These are phyloP conservation scores for Alternaria panax DNA, from an alignment of 2,329 filamentous ascomycete species.

Conservation along the genomic window DNA sequence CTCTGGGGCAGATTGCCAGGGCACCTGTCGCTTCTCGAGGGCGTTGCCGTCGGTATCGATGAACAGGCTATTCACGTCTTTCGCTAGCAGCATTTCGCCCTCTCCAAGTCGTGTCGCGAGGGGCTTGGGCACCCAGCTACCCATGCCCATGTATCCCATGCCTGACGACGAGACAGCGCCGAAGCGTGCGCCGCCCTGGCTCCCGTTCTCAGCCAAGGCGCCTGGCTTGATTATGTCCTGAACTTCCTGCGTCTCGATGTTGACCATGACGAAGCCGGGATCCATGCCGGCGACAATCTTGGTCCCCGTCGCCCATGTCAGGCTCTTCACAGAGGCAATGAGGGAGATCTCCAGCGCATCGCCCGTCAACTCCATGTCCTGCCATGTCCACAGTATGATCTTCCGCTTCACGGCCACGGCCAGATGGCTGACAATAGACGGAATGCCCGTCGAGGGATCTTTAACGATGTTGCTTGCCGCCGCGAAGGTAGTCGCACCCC, in stretches of 20 bases:
- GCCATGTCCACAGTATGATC: slow-evolving; percentile 92
- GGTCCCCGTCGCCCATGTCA: slow-evolving; percentile 90
- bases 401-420: slow-evolving; percentile 93
- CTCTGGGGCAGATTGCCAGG: slow-evolving; percentile 87
- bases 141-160: slow-evolving; percentile 97
- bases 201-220: slow-evolving; percentile 69
- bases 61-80: slow-evolving; percentile 95
- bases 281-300: slow-evolving; percentile 91
- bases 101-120: slow-evolving; percentile 83
- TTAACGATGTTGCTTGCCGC: slow-evolving; percentile 96
- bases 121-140: slow-evolving; percentile 88
- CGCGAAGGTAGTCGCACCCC: slow-evolving; percentile 87
- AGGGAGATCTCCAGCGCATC: slow-evolving; percentile 80
- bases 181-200: slow-evolving; percentile 75
- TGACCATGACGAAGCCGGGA: slow-evolving; percentile 86
- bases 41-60: slow-evolving; percentile 84
- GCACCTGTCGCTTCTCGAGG: slow-evolving; percentile 84
- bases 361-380: slow-evolving; percentile 84
- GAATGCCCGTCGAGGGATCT: slow-evolving; percentile 84
- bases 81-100: slow-evolving; percentile 89
- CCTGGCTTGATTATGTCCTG: slow-evolving; percentile 82
- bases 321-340: slow-evolving; percentile 81
- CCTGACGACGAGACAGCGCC: slow-evolving; percentile 82
- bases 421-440: slow-evolving; percentile 88
- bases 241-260: slow-evolving; percentile 76